Conservation (phyloP, 1,139 yeast species). For the Protomyces arabidopsidicola region DNA sequence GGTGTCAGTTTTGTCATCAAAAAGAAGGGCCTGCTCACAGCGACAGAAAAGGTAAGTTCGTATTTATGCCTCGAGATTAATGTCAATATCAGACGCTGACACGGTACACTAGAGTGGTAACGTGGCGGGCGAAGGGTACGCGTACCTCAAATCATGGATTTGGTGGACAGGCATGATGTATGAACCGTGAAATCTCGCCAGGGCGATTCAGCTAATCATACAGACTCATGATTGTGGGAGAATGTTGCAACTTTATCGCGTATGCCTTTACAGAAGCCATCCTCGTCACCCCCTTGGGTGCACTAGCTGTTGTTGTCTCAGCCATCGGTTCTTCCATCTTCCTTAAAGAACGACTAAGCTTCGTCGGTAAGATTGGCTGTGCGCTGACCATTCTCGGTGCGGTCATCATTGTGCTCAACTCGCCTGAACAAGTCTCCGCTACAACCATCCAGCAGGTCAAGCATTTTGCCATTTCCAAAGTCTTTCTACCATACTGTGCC, state of each 20-base stretch:
- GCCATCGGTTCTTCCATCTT: conserved; percentile 31
- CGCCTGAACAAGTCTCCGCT: conserved; percentile 29
- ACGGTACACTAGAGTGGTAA: neutral
- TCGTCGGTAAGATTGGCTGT: conserved; percentile 32
- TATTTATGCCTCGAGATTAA: neutral
- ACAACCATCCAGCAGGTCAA: conserved; percentile 29
- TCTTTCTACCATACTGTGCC: conserved; percentile 27
- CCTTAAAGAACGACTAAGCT: conserved; percentile 31
- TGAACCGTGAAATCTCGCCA: neutral
- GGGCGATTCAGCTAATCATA: neutral
- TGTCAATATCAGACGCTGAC: neutral
- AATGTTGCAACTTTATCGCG: conserved; percentile 31
- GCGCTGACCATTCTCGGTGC: conserved; percentile 31
- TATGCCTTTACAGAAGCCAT: conserved; percentile 32
- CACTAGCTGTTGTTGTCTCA: conserved; percentile 30
- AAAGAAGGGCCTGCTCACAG: conserved; percentile 28
- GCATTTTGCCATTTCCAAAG: conserved; percentile 21
- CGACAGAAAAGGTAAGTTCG: conserved; percentile 3
- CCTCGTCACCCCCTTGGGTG: conserved; percentile 32
- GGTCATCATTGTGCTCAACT: conserved; percentile 28
- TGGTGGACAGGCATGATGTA: conserved; percentile 32
- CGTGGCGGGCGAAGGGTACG: conserved; percentile 32
- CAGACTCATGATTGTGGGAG: conserved; percentile 29
- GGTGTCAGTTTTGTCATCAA: conserved; percentile 31
- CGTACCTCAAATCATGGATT: conserved; percentile 29